These are phyloP conservation scores for Thelephora terrestris DNA, from an alignment of 1,284 basidiomycete species.

Conservation along the genomic window DNA sequence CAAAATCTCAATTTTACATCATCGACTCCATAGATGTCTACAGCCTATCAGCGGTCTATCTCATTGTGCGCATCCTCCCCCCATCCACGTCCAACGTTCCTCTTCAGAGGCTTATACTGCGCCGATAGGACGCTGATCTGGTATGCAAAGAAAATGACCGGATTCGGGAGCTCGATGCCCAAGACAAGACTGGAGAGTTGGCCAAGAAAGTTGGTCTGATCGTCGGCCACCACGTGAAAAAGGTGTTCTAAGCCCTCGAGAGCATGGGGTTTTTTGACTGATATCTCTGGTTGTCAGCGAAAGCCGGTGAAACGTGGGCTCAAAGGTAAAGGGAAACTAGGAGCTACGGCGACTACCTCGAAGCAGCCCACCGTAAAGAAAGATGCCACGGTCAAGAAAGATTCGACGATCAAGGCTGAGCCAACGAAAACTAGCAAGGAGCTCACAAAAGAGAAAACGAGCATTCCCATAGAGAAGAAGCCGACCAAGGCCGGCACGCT, in stretches of 20 bases:
- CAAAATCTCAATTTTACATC: conserved; percentile 36
- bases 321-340: conserved; percentile 16
- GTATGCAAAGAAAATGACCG: conserved; percentile 39
- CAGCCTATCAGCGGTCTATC: conserved; percentile 48
- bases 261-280: neutral
- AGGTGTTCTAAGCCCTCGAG: conserved; percentile 5
- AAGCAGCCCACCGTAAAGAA: conserved; percentile 11
- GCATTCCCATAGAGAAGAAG: conserved; percentile 29
- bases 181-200: conserved; percentile 33
- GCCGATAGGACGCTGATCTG: conserved; percentile 44
- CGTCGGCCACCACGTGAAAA: conserved; percentile 38
- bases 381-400: conserved; percentile 12
- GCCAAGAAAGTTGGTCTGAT: conserved; percentile 38
- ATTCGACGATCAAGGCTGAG: conserved; percentile 16
- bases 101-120: neutral
- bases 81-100: neutral
- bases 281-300: neutral
- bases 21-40: conserved; percentile 52
- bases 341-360: conserved; percentile 6
- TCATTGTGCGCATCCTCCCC: conserved; percentile 36
- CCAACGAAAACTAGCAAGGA: conserved; percentile 12
- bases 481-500: conserved; percentile 36
- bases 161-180: conserved; percentile 40
- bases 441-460: conserved; percentile 12
- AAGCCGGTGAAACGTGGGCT: conserved; percentile 6